A percentile compares a stretch with the other conserved stretches of the same genome.
Conservation (phyloP, 257 asterid genomes). For the Solanum sitiens region DNA sequence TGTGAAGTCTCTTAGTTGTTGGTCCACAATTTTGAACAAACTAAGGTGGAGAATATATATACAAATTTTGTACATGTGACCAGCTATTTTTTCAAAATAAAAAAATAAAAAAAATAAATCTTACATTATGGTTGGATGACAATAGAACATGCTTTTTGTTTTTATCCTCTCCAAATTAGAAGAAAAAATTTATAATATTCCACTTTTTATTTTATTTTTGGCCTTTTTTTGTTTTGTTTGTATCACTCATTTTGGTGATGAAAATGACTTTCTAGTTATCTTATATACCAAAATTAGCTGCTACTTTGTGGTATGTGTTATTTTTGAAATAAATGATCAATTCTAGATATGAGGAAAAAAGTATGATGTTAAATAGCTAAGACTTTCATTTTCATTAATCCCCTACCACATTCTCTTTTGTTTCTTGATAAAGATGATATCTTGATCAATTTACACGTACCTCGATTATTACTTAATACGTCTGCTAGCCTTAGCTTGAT, state of each 20-base stretch:
- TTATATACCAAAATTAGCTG: neutral
- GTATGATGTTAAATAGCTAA: neutral
- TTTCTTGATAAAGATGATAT: neutral
- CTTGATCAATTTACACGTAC: rapidly evolving
- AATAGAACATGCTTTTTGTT: neutral
- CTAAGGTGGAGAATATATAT: neutral
- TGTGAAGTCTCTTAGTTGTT: neutral
- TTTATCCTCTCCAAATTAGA: neutral
- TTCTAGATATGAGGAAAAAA: neutral
- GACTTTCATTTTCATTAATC: neutral
- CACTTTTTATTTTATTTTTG: neutral
- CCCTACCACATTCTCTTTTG: neutral
- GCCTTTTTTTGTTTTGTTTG: neutral
- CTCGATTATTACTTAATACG: neutral
- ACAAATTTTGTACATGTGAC: neutral
- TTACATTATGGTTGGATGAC: neutral
- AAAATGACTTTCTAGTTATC: neutral
- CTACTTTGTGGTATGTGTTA: neutral
- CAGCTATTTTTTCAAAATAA: neutral
- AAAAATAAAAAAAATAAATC: neutral
- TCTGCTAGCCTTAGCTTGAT: no score
- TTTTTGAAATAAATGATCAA: neutral
- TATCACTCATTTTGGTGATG: neutral
- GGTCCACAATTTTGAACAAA: neutral
- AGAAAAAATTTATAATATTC: neutral